A percentile compares a stretch with the other conserved stretches of the same genome.
These are phyloP conservation scores for Mycena leptocephala DNA, from an alignment of 768 basidiomycete species.

Conservation along the genomic window DNA sequence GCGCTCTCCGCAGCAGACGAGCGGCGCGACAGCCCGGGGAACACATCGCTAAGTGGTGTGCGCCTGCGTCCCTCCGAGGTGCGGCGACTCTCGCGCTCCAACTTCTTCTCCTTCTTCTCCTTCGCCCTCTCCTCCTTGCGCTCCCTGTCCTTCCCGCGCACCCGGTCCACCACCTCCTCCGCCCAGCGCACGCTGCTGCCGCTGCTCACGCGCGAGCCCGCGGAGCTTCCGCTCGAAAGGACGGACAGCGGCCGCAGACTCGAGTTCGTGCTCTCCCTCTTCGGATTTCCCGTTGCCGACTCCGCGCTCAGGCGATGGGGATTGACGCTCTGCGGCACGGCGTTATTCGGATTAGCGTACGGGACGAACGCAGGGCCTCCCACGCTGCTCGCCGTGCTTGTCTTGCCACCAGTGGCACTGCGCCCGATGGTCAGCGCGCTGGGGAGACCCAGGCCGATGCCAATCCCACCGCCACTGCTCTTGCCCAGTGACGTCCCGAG, in stretches of 20 bases:
- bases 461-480: not conserved
- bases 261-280: slow-evolving; percentile 41
- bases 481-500: slow-evolving; percentile 25
- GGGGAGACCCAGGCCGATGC: slow-evolving; percentile 35
- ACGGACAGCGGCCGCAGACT: slow-evolving; percentile 48
- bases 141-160: slow-evolving; percentile 40
- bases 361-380: slow-evolving; percentile 50
- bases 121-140: slow-evolving; percentile 38
- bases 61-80: slow-evolving; percentile 69
- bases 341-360: too few species aligned
- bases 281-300: not conserved
- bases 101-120: slow-evolving; percentile 43
- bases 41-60: slow-evolving; percentile 72
- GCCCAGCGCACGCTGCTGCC: slow-evolving; percentile 56
- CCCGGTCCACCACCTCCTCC: slow-evolving; percentile 53
- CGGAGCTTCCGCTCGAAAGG: slow-evolving; percentile 58
- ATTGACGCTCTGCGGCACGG: slow-evolving; percentile 24
- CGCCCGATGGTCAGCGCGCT: slow-evolving; percentile 36
- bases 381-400: slow-evolving; percentile 52
- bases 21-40: slow-evolving; percentile 60
- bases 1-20: slow-evolving; percentile 30
- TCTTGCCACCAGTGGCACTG: slow-evolving; percentile 19
- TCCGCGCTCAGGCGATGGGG: slow-evolving; percentile 54
- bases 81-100: slow-evolving; percentile 61
- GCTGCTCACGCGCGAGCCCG: slow-evolving; percentile 63